A percentile compares a stretch with the other conserved stretches of the same genome.
Conservation (phyloP, 2,329 filamentous ascomycete genomes). For the Ophiostoma piceae region DNA sequence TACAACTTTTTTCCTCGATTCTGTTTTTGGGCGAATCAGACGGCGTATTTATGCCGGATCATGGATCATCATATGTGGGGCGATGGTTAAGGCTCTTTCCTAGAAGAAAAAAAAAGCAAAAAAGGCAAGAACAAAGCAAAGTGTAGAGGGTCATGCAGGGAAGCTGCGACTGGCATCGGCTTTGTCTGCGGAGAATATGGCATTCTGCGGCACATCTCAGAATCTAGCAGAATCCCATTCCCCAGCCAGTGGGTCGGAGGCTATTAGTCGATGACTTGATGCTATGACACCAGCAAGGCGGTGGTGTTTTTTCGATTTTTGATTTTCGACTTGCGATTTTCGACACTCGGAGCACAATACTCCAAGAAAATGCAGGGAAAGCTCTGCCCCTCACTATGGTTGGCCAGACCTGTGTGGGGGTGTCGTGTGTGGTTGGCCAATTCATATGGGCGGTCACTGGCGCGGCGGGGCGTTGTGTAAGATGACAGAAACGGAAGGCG, state of each 20-base stretch:
- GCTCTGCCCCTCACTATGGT: conserved; percentile 17
- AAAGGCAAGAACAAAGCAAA: neutral
- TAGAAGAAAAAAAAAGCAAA: neutral
- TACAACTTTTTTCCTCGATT: conserved; percentile 18
- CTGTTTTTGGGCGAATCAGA: conserved; percentile 11
- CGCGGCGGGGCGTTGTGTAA: neutral
- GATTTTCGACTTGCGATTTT: neutral
- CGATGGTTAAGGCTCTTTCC: neutral
- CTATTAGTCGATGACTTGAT: neutral
- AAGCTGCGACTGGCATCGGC: neutral
- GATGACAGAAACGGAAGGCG: conserved; percentile 15
- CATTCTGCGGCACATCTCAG: conserved; percentile 7
- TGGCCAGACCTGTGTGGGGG: conserved; percentile 7
- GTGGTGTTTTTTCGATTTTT: neutral
- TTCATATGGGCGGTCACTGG: conserved; percentile 7
- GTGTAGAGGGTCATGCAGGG: neutral
- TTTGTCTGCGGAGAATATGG: conserved; percentile 5
- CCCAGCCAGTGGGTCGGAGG: conserved; percentile 2
- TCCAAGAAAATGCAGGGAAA: neutral
- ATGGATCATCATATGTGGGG: neutral
- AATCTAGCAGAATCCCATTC: neutral
- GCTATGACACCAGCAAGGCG: neutral
- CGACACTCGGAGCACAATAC: conserved; percentile 2
- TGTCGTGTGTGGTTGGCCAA: conserved; percentile 23
- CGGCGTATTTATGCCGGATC: conserved; percentile 16